Evolutionary conservation across 768 basidiomycete species (phyloP).

Genomic region (Suillus clintonianus): DNA sequence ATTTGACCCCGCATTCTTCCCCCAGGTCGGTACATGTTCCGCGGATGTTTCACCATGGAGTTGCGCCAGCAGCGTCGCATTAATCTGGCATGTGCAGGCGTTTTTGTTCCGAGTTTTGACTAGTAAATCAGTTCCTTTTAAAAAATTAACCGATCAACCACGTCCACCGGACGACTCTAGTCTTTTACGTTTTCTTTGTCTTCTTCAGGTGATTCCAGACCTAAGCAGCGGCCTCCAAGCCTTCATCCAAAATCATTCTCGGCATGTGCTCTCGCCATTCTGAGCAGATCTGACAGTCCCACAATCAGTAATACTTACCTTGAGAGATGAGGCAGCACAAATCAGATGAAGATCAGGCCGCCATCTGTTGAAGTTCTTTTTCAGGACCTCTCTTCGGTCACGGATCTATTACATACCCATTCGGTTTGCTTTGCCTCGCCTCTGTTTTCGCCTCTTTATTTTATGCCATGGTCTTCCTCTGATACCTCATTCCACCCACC

Average conservation of each 20-base stretch:
- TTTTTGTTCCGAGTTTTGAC: neutral
- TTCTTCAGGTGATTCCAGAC: conserved; percentile 12
- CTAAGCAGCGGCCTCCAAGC: conserved; percentile 1
- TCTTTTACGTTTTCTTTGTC: conserved; percentile 13
- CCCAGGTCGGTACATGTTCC: neutral
- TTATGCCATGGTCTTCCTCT: conserved; percentile 49
- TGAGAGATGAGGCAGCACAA: conserved; percentile 7
- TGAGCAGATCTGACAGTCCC: conserved; percentile 28
- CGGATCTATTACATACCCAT: conserved; percentile 55
- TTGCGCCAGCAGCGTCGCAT: neutral
- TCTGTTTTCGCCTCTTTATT: conserved; percentile 42
- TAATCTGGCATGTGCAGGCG: neutral
- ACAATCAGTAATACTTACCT: conserved; percentile 20
- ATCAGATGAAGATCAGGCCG: conserved; percentile 32
- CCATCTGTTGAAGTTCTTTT: conserved; percentile 37
- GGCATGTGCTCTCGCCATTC: conserved; percentile 11
- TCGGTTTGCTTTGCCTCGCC: conserved; percentile 38
- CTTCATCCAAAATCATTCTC: conserved; percentile 1
- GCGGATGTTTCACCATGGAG: neutral
- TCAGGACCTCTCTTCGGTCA: conserved; percentile 44
- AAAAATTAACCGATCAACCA: neutral
- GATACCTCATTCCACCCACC: conserved; percentile 31
- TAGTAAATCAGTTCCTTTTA: neutral
- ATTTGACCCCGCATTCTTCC: conserved; percentile 4
- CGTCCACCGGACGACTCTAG: conserved; percentile 1